phyloP scores from a whole-genome alignment of 108 stramenopile genomes.

The Fragilaria radians region DNA sequence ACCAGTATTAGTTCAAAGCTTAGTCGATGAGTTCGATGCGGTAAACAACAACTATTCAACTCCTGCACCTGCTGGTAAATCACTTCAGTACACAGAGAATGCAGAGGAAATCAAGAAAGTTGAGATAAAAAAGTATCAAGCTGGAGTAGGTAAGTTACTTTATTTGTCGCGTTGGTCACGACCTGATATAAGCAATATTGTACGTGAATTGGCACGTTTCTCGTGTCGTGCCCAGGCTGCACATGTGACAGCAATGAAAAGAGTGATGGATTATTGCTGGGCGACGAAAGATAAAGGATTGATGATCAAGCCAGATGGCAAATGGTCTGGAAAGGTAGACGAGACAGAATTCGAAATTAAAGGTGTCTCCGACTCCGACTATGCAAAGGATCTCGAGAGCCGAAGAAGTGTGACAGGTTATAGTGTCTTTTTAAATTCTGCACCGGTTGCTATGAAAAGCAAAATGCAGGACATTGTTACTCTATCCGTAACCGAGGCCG shows the following conservation, averaged over 20 bases:
- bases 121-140: background rate
- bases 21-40: slow-evolving; percentile 15
- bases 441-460: slow-evolving; percentile 16
- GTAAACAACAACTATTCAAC: background rate
- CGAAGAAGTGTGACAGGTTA: background rate
- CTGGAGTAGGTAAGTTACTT: slow-evolving; percentile 9
- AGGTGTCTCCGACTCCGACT: background rate
- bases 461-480: slow-evolving; percentile 24
- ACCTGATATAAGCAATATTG: background rate
- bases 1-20: slow-evolving; percentile 35
- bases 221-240: too few species aligned
- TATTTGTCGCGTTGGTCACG: slow-evolving; percentile 2
- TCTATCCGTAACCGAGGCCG: slow-evolving; percentile 36
- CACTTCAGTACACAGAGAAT: slow-evolving; percentile 1
- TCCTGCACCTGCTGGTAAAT: slow-evolving; percentile 5
- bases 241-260: slow-evolving; percentile 8
- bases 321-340: too few species aligned
- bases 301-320: slow-evolving; percentile 8
- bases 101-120: too few species aligned
- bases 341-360: slow-evolving; percentile 7
- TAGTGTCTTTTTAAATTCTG: background rate
- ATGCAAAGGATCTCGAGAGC: background rate
- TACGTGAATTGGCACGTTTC: too few species aligned
- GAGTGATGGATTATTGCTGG: slow-evolving; percentile 18
- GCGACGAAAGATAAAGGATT: slow-evolving; percentile 8